Percentiles rank a stretch among this genome's conserved stretches.
Evolutionary conservation across 352 stramenopile genomes (phyloP).

Genomic region (Phytopythium ostracodes): DNA sequence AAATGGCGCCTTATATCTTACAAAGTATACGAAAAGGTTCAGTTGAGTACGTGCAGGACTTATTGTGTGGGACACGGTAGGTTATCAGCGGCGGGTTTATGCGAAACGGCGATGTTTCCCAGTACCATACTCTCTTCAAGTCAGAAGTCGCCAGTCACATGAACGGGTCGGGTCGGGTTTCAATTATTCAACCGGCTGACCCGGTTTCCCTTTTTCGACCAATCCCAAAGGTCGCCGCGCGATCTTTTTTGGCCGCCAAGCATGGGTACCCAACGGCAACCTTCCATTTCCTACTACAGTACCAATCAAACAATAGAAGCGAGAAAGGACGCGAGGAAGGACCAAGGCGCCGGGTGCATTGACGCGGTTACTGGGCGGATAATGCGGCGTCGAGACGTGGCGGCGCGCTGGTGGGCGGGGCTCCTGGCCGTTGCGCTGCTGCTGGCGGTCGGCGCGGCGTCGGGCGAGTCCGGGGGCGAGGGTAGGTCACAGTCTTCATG

Average conservation of each 20-base stretch:
- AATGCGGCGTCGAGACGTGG: neutral
- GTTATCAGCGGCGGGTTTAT: neutral
- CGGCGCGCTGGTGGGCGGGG: neutral
- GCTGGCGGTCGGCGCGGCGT: neutral
- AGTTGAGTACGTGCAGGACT: neutral
- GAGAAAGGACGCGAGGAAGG: neutral
- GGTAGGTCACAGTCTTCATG: neutral
- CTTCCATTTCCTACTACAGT: neutral
- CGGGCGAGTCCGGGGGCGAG: neutral
- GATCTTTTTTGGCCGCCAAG: neutral
- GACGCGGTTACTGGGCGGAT: neutral
- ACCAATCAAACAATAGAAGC: neutral
- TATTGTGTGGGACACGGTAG: neutral
- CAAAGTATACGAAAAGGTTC: neutral
- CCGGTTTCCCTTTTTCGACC: neutral
- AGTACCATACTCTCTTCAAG: neutral
- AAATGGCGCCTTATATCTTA: neutral
- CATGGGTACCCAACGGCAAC: neutral
- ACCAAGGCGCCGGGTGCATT: neutral
- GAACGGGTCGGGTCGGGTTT: neutral
- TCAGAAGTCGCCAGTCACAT: neutral
- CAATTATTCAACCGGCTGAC: neutral
- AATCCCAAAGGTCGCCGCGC: neutral
- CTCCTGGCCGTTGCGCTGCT: neutral
- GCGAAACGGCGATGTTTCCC: neutral